Conservation (phyloP, 2,329 filamentous ascomycete species). For the Trichoderma brevicompactum region DNA sequence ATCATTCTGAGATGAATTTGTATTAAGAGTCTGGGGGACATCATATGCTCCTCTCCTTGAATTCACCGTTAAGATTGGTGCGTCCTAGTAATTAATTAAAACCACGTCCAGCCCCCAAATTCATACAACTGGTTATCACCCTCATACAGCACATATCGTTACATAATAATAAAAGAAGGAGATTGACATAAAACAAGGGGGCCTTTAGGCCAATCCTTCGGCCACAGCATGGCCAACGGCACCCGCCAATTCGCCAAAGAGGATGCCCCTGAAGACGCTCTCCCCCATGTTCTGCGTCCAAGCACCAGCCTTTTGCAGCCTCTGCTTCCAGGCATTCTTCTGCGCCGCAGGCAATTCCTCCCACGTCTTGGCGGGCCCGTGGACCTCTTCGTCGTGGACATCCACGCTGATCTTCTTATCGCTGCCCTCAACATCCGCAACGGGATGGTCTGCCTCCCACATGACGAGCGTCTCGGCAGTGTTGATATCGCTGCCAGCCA, state of each 20-base stretch:
- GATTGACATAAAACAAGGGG: not conserved
- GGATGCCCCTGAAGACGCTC: slow-evolving; percentile 72
- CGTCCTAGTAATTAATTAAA: not conserved
- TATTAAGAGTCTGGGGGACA: not conserved
- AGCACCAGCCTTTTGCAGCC: slow-evolving; percentile 70
- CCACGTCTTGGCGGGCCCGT: slow-evolving; percentile 66
- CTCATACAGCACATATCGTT: not conserved
- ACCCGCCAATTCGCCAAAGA: slow-evolving; percentile 75
- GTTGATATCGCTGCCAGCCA: slow-evolving; percentile 43
- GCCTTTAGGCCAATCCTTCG: slow-evolving; percentile 34
- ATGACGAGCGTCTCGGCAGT: slow-evolving; percentile 48
- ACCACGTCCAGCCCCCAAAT: not conserved
- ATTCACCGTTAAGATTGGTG: not conserved
- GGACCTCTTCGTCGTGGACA: slow-evolving; percentile 52
- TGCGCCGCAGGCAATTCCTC: slow-evolving; percentile 69
- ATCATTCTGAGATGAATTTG: not conserved
- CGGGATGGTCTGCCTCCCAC: slow-evolving; percentile 35
- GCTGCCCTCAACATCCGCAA: slow-evolving; percentile 32
- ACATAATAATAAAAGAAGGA: not conserved
- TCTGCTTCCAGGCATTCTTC: slow-evolving; percentile 69
- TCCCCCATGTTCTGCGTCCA: slow-evolving; percentile 83
- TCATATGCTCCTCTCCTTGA: not conserved
- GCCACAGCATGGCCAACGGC: slow-evolving; percentile 59
- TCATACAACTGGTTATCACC: not conserved
- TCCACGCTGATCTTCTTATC: slow-evolving; percentile 45